Evolutionary conservation across 768 basidiomycete genomes (phyloP).

Genomic region (Royoungia palumana): DNA sequence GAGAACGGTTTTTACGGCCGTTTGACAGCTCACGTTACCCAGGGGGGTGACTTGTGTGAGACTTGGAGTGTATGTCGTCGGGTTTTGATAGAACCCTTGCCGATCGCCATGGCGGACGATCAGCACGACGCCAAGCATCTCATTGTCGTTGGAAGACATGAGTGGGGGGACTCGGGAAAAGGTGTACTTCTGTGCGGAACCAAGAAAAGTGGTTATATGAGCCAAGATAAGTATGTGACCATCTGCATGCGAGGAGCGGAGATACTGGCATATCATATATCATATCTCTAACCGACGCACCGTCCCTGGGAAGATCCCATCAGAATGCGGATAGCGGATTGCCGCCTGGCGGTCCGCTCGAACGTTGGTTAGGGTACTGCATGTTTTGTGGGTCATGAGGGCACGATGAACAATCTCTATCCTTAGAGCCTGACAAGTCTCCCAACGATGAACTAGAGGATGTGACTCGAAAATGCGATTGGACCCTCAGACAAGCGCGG

Average conservation of each 20-base stretch:
- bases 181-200: too few species aligned
- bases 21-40: conserved; percentile 48
- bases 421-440: too few species aligned
- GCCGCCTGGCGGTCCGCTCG: too few species aligned
- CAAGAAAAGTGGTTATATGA: not conserved
- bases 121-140: conserved; percentile 54
- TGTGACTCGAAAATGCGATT: too few species aligned
- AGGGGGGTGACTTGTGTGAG: conserved; percentile 63
- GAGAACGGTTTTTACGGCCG: not conserved
- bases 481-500: too few species aligned
- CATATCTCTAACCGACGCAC: not conserved
- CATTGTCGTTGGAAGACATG: conserved; percentile 22
- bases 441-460: too few species aligned
- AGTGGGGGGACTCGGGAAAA: not conserved
- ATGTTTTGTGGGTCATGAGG: too few species aligned
- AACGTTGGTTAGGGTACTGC: too few species aligned
- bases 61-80: conserved; percentile 53
- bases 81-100: conserved; percentile 63
- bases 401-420: too few species aligned
- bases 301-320: too few species aligned
- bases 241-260: not conserved
- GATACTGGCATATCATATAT: too few species aligned
- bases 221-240: not conserved
- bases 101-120: conserved; percentile 61
- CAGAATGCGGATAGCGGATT: too few species aligned